These are phyloP conservation scores for Apiospora saccharicola DNA, from an alignment of 2,329 filamentous ascomycete genomes.

Conservation along the genomic window DNA sequence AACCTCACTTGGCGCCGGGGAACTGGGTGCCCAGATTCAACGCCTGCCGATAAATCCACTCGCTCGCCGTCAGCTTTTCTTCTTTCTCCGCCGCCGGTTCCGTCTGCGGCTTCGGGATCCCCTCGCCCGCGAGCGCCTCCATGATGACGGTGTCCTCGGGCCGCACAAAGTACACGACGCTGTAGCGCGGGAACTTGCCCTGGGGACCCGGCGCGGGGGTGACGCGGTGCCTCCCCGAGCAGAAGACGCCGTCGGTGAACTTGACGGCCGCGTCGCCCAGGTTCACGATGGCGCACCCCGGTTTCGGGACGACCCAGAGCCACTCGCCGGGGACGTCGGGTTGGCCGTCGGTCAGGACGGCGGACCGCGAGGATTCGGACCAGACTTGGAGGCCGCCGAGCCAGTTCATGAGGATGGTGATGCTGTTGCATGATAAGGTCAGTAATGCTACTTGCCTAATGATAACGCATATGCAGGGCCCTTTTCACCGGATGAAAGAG, in stretches of 20 bases:
- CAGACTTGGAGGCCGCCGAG: constrained; percentile 48
- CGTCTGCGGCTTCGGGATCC: constrained; percentile 29
- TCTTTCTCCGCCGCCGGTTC: constrained; percentile 34
- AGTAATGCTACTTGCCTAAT: background rate
- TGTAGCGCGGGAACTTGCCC: constrained; percentile 42
- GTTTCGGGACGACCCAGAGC: constrained; percentile 46
- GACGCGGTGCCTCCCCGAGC: constrained; percentile 46
- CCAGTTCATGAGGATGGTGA: constrained; percentile 50
- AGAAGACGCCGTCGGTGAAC: constrained; percentile 44
- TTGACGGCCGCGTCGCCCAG: constrained; percentile 48
- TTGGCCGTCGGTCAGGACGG: constrained; percentile 35
- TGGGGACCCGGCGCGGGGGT: constrained; percentile 43
- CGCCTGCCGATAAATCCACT: constrained; percentile 40
- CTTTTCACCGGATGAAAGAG: no score
- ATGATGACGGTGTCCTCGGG: constrained; percentile 43
- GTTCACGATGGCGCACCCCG: constrained; percentile 47
- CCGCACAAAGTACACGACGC: constrained; percentile 46
- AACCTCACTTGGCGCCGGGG: background rate
- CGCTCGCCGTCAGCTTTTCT: constrained; percentile 35
- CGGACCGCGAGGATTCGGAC: constrained; percentile 40
- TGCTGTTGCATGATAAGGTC: constrained; percentile 30
- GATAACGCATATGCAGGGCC: no score
- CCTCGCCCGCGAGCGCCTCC: constrained; percentile 36
- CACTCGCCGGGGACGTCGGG: constrained; percentile 42
- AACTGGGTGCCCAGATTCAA: constrained; percentile 33